These are phyloP conservation scores for Amphicarpaea edgeworthii DNA, from an alignment of 306 rosid genomes.

Conservation along the genomic window DNA sequence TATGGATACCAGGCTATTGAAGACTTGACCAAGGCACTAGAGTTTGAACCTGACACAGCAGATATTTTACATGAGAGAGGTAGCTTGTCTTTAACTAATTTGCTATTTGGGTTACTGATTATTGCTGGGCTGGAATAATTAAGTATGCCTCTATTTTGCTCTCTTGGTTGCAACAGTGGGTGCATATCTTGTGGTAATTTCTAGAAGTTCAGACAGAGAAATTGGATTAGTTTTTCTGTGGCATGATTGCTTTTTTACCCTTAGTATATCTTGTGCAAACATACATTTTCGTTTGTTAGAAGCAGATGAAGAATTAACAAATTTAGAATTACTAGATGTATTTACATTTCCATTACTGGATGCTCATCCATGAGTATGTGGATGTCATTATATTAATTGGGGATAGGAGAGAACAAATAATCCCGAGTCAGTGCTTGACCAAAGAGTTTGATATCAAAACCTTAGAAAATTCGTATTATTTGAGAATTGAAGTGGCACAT, in stretches of 20 bases:
- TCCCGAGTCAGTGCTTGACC: background rate
- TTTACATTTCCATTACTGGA: slow-evolving; percentile 10
- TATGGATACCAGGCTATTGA: slow-evolving; percentile 75
- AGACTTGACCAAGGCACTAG: slow-evolving; percentile 89
- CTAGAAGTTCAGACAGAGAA: slow-evolving; percentile 17
- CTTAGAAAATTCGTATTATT: background rate
- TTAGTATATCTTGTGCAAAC: slow-evolving; percentile 28
- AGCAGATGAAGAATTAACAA: slow-evolving; percentile 28
- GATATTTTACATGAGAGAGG: slow-evolving; percentile 96
- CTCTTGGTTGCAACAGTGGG: background rate
- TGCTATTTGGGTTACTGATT: slow-evolving; percentile 2
- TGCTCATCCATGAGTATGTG: background rate
- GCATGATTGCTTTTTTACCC: slow-evolving; percentile 30
- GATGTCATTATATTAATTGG: background rate
- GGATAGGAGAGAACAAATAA: background rate
- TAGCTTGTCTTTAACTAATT: slow-evolving; percentile 50
- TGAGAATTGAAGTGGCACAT: background rate
- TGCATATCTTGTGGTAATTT: slow-evolving; percentile 29
- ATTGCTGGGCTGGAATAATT: slow-evolving; percentile 11
- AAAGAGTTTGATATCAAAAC: background rate
- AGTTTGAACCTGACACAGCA: slow-evolving; percentile 78
- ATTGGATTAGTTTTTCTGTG: slow-evolving; percentile 25
- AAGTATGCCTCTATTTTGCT: slow-evolving; percentile 21
- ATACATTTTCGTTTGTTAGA: slow-evolving; percentile 1
- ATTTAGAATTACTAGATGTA: slow-evolving; percentile 23